Conservation (phyloP, 305 asterid species). For the Salvia sclarea region DNA sequence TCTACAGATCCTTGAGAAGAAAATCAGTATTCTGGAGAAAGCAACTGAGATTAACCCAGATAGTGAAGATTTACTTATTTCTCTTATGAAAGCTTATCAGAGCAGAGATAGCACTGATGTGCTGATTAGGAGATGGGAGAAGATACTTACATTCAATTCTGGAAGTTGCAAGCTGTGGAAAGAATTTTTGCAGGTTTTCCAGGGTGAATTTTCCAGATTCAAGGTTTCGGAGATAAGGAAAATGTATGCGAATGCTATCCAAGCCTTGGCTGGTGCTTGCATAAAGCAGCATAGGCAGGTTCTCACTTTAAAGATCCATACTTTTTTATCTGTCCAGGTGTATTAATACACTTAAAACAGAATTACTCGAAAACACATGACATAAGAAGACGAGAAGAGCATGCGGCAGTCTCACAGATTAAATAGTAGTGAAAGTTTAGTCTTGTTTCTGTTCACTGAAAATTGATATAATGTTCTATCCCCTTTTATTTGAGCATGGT, state of each 20-base stretch:
- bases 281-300: constrained; percentile 97
- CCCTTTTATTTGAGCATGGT: constrained; percentile 6
- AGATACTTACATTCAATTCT: constrained; percentile 64
- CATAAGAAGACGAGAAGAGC: background rate
- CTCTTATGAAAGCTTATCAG: constrained; percentile 87
- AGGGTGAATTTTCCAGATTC: constrained; percentile 92
- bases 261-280: constrained; percentile 87
- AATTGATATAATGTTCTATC: constrained; percentile 5
- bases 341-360: constrained; percentile 2
- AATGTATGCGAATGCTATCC: constrained; percentile 83
- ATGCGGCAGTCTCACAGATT: background rate
- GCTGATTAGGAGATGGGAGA: constrained; percentile 90
- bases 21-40: constrained; percentile 92
- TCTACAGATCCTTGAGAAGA: constrained; percentile 89
- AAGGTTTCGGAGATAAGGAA: constrained; percentile 94
- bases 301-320: constrained; percentile 52
- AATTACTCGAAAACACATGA: background rate
- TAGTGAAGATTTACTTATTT: constrained; percentile 75
- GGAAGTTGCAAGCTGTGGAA: constrained; percentile 90
- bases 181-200: constrained; percentile 75
- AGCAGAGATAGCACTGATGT: constrained; percentile 72
- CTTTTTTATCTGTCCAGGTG: constrained; percentile 18
- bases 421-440: background rate
- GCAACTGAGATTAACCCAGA: constrained; percentile 85
- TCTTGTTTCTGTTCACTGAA: background rate